A percentile compares a stretch with the other conserved stretches of the same genome.
Evolutionary conservation across 352 stramenopile genomes (phyloP).

Genomic region (Pythium brassicae): DNA sequence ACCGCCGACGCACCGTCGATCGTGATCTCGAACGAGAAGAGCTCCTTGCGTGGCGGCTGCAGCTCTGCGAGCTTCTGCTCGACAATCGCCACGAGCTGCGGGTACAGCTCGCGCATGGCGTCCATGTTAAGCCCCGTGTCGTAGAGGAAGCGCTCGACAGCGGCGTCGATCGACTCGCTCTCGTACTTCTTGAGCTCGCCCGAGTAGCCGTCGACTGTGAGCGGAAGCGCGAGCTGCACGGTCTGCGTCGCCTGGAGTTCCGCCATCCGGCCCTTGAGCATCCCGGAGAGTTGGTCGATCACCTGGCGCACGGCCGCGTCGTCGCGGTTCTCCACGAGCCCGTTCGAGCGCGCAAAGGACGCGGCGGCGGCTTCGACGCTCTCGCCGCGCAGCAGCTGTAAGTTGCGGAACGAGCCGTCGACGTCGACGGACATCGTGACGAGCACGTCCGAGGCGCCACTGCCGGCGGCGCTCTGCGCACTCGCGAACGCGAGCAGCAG

Average conservation of each 20-base stretch:
- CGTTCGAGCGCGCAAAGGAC: slow-evolving; percentile 59
- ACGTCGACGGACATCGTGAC: slow-evolving; percentile 64
- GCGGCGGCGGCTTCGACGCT: slow-evolving; percentile 56
- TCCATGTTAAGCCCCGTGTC: slow-evolving; percentile 50
- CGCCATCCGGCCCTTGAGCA: slow-evolving; percentile 60
- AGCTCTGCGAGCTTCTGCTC: slow-evolving; percentile 56
- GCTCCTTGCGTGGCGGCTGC: slow-evolving; percentile 42
- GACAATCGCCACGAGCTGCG: slow-evolving; percentile 50
- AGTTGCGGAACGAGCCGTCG: slow-evolving; percentile 50
- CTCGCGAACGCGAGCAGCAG: slow-evolving; percentile 9
- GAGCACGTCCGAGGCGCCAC: slow-evolving; percentile 37
- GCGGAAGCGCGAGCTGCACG: slow-evolving; percentile 55
- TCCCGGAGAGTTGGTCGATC: slow-evolving; percentile 57
- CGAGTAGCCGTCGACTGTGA: slow-evolving; percentile 48
- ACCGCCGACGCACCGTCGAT: slow-evolving; percentile 45
- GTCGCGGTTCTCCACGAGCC: slow-evolving; percentile 45
- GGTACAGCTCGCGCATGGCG: slow-evolving; percentile 59
- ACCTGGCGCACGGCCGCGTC: slow-evolving; percentile 44
- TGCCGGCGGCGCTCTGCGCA: slow-evolving; percentile 26
- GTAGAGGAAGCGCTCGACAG: slow-evolving; percentile 69
- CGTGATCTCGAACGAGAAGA: slow-evolving; percentile 54
- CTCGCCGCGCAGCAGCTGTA: slow-evolving; percentile 68
- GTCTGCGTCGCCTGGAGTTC: slow-evolving; percentile 41
- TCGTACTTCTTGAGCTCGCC: slow-evolving; percentile 59
- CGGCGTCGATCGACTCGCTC: slow-evolving; percentile 43